Conservation (phyloP, 2,329 filamentous ascomycete species). For the Metarhizium rileyi region DNA sequence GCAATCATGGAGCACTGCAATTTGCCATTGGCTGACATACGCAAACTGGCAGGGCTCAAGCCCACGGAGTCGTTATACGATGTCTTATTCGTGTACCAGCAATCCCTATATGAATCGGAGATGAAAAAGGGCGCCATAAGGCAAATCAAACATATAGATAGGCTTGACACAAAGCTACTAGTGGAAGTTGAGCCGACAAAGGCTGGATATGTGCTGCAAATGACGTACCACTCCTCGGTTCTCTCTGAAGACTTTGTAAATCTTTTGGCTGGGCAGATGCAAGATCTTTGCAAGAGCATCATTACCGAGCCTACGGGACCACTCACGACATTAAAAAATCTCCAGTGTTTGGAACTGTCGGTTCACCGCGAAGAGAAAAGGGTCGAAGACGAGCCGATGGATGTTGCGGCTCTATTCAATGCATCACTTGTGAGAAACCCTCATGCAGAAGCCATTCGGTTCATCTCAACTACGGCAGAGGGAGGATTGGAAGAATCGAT, state of each 20-base stretch:
- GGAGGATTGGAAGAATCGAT: constrained; percentile 19
- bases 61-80: constrained; percentile 59
- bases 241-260: constrained; percentile 47
- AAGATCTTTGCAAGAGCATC: constrained; percentile 34
- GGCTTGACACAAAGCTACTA: constrained; percentile 65
- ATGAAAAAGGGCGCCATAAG: constrained; percentile 27
- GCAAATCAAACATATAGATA: constrained; percentile 55
- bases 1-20: constrained; percentile 53
- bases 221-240: constrained; percentile 36
- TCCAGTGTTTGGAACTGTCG: constrained; percentile 32
- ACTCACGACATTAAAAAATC: constrained; percentile 8
- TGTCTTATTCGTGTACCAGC: constrained; percentile 74
- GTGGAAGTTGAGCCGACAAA: constrained; percentile 62
- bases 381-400: constrained; percentile 2
- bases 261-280: constrained; percentile 50
- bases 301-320: constrained; percentile 14
- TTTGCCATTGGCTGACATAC: constrained; percentile 61
- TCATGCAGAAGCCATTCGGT: constrained; percentile 51
- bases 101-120: constrained; percentile 44
- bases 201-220: constrained; percentile 30
- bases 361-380: constrained; percentile 33
- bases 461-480: constrained; percentile 34
- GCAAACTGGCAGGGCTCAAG: constrained; percentile 44
- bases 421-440: constrained; percentile 37
- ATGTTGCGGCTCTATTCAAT: constrained; percentile 34